Base-by-base conservation (phyloP, 2,329 filamentous ascomycete genomes). In the Dactylellina drechsleri region DNA sequence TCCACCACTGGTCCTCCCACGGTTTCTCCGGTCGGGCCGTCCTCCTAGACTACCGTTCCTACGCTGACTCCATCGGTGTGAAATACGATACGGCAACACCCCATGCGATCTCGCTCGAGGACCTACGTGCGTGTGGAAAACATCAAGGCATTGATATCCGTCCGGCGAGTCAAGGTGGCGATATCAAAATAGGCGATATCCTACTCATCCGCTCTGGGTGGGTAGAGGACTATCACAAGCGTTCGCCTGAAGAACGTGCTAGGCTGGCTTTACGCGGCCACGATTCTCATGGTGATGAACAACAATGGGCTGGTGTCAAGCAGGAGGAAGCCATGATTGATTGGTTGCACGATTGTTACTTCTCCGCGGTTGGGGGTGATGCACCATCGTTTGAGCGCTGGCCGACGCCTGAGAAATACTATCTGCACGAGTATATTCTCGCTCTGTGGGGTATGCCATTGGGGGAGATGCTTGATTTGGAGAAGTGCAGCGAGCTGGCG, bases 341-440 rank as follows among this genome's bases (percentile, higher is more conserved):
- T 62, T 92, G 89, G 89, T 76, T 92, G 71, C 90, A 91, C 83
- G 88, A 92, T 79, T 87, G 85, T 77, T 88, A 89, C 61, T 91
- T 92, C 77, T 84, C 89, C 0, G 87, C 87, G 0, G 88, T 90
- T 0, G 88, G 86, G 0, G 87, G 88, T 0, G 90, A 92, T 79
- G 83, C 85, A 12, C 86, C 86, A 18, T 83, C 86, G 0, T 91
- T 92, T 76, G 90, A 92, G 82, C 84, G 86, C 0, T 87, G 87
- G 81, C 88, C 89, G 1, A n/a, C 28, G 13, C 41, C 43, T 7
- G 52, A 18, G 47, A 31, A 58, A 31, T 60, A 26, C 43, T 76
- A 40, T 10, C 80, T 87, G 26, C 86, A 87, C 68, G 81, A 82
- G 13, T 85, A 84, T 77, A 80, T 87, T 1, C 80, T 88, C 13